phyloP scores from a whole-genome alignment of 2,329 filamentous ascomycete genomes.

The Didymella arachidicola region DNA sequence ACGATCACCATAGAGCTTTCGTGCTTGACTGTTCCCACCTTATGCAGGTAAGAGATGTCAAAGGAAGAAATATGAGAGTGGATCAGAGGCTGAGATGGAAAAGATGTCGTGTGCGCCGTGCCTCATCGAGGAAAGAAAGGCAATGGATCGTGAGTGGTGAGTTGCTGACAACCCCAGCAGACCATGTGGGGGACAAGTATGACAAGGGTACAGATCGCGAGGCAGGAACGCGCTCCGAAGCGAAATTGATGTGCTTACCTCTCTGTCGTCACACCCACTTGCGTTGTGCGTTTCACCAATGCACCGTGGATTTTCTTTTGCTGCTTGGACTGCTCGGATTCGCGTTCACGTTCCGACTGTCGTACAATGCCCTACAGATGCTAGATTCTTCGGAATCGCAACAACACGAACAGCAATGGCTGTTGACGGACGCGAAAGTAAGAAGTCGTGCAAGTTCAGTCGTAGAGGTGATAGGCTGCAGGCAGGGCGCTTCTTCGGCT shows the following conservation, averaged over 20 bases:
- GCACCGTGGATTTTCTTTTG: conserved; percentile 12
- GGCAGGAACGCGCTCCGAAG: conserved; percentile 34
- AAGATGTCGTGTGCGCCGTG: neutral
- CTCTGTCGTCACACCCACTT: conserved; percentile 33
- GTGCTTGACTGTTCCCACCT: neutral
- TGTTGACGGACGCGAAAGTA: conserved; percentile 2
- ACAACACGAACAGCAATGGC: conserved; percentile 6
- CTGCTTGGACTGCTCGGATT: conserved; percentile 5
- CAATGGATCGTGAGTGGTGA: neutral
- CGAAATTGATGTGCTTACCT: conserved; percentile 48
- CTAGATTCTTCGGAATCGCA: conserved; percentile 5
- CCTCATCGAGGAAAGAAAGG: neutral
- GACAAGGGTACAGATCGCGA: conserved; percentile 14
- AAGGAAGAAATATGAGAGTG: neutral
- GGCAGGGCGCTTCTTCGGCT: conserved; percentile 28
- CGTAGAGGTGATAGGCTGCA: conserved; percentile 17
- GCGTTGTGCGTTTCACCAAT: conserved; percentile 19
- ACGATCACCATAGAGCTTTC: neutral
- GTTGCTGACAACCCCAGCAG: conserved; percentile 19
- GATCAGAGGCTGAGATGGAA: neutral
- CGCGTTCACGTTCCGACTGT: conserved; percentile 15
- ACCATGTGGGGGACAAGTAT: conserved; percentile 50
- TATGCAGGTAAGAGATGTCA: neutral
- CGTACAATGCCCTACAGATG: conserved; percentile 18
- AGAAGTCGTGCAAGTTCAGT: conserved; percentile 15